Evolutionary conservation across 1,284 basidiomycete genomes (phyloP), one percentile per base, ranked within the genome.

Genomic region (Ustilago esculenta): DNA sequence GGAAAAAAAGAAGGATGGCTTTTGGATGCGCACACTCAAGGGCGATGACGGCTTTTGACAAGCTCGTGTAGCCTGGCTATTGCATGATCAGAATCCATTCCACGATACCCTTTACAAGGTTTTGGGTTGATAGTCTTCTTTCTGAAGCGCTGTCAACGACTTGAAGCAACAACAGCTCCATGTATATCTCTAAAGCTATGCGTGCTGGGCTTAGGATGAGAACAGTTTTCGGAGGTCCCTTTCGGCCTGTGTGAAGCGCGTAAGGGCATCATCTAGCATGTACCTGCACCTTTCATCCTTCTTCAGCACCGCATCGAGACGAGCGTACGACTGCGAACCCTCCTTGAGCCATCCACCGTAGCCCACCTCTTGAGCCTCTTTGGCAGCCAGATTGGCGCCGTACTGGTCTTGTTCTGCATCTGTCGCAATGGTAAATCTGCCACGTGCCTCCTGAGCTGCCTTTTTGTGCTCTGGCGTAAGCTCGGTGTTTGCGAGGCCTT

Each of bases 21-120:
- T 64, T 27, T 70, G 56, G 52, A 70, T 65, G 67, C 51, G 67
- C 18, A 51, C 39, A 3, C 48, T 70, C 36, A 70, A 70, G 18
- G 67, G 57, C 9, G 61, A 61, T 43, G 55, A 59, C 15, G 41
- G 50, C 10, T 48, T 60, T 47, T 59, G 27, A 29, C 27, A 29
- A 7, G 27, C 27, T 29, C n/a, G n/a, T n/a, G n/a, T 57, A 47
- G 39, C 14, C 8, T 12, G 41, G 2, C 20, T 12, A 5, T n/a
- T 8, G 15, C 17, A 17, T 29, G n/a, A n/a, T n/a, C n/a, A n/a
- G 45, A n/a, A 23, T 34, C 30, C 29, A 45, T 50, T 57, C n/a
- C 21, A 34, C 48, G 36, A 55, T 51, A 55, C 52, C 48, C 43
- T 30, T 36, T 27, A 23, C 40, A 56, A n/a, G n/a, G n/a, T n/a